Conservation (phyloP, 78 protist genomes). For the Polysphondylium violaceum region DNA sequence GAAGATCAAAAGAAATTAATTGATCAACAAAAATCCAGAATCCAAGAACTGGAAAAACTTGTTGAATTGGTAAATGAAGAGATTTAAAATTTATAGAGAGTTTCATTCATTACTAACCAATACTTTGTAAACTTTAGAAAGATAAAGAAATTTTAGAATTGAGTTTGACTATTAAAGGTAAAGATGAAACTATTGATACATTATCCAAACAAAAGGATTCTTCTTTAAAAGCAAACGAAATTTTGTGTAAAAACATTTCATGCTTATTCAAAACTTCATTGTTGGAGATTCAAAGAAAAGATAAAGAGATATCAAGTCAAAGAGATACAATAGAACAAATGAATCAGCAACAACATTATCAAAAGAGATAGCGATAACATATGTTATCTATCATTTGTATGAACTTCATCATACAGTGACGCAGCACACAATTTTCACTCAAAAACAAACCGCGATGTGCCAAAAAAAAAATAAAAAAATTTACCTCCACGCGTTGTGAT, state of each 20-base stretch:
- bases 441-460: too few relatives aligned
- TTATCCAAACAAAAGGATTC: slow-evolving; percentile 1
- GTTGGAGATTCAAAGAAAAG: slow-evolving; percentile 45
- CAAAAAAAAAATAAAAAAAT: too few relatives aligned
- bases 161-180: neutral
- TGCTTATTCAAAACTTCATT: slow-evolving; percentile 38
- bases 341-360: neutral
- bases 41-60: neutral
- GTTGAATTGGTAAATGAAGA: neutral
- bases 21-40: neutral
- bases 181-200: neutral
- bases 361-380: too few relatives aligned
- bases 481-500: neutral
- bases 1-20: neutral
- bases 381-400: too few relatives aligned
- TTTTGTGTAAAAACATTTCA: slow-evolving; percentile 25
- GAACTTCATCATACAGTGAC: too few relatives aligned
- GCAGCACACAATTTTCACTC: too few relatives aligned
- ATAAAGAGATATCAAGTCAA: slow-evolving; percentile 8
- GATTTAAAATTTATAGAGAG: slow-evolving; percentile 1
- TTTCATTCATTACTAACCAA: too few relatives aligned
- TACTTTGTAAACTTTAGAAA: neutral
- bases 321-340: slow-evolving; percentile 9
- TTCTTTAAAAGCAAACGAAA: slow-evolving; percentile 10
- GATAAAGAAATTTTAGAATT: neutral